phyloP scores from a whole-genome alignment of 2,329 filamentous ascomycete species.

The Albophoma yamanashiensis region DNA sequence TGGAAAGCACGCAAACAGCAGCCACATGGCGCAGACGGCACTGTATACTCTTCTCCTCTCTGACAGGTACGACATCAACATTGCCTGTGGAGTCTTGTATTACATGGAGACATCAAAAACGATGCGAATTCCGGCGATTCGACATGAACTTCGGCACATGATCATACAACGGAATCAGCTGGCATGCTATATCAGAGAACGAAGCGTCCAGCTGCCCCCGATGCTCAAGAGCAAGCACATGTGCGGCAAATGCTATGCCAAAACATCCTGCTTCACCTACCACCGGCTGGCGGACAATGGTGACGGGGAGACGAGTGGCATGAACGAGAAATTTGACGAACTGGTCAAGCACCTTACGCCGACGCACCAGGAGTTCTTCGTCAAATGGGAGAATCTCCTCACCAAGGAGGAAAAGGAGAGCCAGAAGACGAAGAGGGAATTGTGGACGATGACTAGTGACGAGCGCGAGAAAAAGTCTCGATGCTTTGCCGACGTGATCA shows the following conservation, averaged over 20 bases:
- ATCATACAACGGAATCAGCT: slow-evolving; percentile 90
- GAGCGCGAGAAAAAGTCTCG: slow-evolving; percentile 82
- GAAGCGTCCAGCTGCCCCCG: slow-evolving; percentile 66
- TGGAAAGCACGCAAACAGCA: slow-evolving; percentile 69
- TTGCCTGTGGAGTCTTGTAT: slow-evolving; percentile 83
- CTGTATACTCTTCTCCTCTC: slow-evolving; percentile 88
- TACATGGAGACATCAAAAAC: slow-evolving; percentile 89
- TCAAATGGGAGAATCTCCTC: slow-evolving; percentile 86
- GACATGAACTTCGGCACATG: slow-evolving; percentile 89
- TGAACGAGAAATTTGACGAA: slow-evolving; percentile 74
- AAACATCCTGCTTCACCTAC: slow-evolving; percentile 84
- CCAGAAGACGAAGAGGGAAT: slow-evolving; percentile 74
- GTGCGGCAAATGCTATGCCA: slow-evolving; percentile 84
- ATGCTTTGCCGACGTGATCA: slow-evolving; percentile 80
- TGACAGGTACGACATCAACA: slow-evolving; percentile 88
- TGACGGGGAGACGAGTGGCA: slow-evolving; percentile 67
- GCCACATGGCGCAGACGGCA: slow-evolving; percentile 86
- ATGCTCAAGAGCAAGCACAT: slow-evolving; percentile 76
- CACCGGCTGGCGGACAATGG: slow-evolving; percentile 84
- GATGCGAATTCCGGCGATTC: slow-evolving; percentile 72
- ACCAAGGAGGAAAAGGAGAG: slow-evolving; percentile 91
- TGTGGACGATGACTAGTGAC: slow-evolving; percentile 90
- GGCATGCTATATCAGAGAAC: slow-evolving; percentile 73
- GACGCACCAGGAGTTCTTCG: slow-evolving; percentile 71
- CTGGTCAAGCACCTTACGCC: slow-evolving; percentile 67